A percentile compares a stretch with the other conserved stretches of the same genome.
phyloP scores from a whole-genome alignment of 768 basidiomycete species.

The Trametes punicea region DNA sequence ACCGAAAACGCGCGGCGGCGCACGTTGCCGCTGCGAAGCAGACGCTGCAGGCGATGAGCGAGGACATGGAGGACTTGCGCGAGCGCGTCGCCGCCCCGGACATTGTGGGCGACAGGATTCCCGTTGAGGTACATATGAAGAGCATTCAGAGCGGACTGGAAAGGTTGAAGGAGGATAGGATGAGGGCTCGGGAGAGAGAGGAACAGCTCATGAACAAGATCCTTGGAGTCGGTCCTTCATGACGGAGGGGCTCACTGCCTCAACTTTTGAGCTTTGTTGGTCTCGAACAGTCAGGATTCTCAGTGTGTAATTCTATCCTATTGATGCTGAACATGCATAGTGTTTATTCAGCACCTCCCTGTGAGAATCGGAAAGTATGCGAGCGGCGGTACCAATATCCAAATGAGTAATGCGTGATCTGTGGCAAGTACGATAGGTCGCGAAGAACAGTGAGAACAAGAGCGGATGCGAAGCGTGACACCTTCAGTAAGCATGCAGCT shows the following conservation, averaged over 20 bases:
- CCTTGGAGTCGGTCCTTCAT: slow-evolving; percentile 11
- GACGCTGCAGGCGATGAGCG: slow-evolving; percentile 58
- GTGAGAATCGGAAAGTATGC: too few species aligned
- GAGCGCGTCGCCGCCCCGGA: slow-evolving; percentile 70
- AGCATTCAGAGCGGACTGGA: slow-evolving; percentile 65
- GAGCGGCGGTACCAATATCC: too few species aligned
- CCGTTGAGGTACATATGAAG: slow-evolving; percentile 72
- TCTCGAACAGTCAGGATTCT: too few species aligned
- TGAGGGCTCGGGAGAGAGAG: slow-evolving; percentile 47
- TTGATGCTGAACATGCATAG: too few species aligned
- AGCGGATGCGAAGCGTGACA: too few species aligned
- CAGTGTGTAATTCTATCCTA: too few species aligned
- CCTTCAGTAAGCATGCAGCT: too few species aligned
- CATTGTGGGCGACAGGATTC: slow-evolving; percentile 54
- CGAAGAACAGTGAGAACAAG: too few species aligned
- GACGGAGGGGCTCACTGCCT: not conserved
- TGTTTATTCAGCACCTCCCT: too few species aligned
- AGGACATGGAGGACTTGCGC: slow-evolving; percentile 74
- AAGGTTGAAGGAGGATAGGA: slow-evolving; percentile 55
- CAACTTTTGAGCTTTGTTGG: not conserved
- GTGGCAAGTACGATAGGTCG: too few species aligned
- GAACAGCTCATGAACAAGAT: slow-evolving; percentile 31
- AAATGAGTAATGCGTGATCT: too few species aligned
- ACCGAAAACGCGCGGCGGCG: slow-evolving; percentile 56
- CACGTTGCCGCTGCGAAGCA: slow-evolving; percentile 68